Evolutionary conservation across 306 rosid genomes (phyloP), one percentile per base, ranked within the genome.

Genomic region (Prunus mira): DNA sequence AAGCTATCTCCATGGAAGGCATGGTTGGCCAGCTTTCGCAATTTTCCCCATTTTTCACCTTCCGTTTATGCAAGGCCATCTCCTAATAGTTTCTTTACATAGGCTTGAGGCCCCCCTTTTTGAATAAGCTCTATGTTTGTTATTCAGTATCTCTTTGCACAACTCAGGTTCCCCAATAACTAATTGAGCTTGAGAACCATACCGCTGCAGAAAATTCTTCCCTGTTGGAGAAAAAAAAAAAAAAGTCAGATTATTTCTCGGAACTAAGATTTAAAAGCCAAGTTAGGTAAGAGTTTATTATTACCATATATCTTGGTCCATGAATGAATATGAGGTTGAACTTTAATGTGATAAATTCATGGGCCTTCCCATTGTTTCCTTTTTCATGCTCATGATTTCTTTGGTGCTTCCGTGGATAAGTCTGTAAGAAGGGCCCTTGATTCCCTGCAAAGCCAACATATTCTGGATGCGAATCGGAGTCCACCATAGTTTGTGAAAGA

Each of bases 121-220:
- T 17, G 30, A 14, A 55, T 51, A 79, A 19, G 17, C 43, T 61
- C 55, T n/a, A 19, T 78, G 71, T 64, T 55, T 76, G 46, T 85
- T 63, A 3, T 52, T 68, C 32, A 85, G 32, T 38, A 85, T 66
- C 62, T 82, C 88, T 50, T 71, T 79, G 62, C 80, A 68, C 73
- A 85, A 72, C 8, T 68, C 82, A 1, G 84, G 63, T 20, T 82
- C 88, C 1, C 76, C 63, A 2, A 85, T 41, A 2, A 85, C 66
- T 43, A 85, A 27, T 6, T 71, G 71, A 43, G 86, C 79, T 34
- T 62, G 45, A 62, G 51, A 14, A 13, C 82, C 86, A 64, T 11
- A 6, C 86, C 88, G 82, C 18, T 79, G 81, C 41, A 85, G 71
- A 54, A 52, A 79, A 38, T 8, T 69, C 20, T 54, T 82, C 69